phyloP scores from a whole-genome alignment of 192 early-diverging fungal species.

The Entomortierella beljakovae region DNA sequence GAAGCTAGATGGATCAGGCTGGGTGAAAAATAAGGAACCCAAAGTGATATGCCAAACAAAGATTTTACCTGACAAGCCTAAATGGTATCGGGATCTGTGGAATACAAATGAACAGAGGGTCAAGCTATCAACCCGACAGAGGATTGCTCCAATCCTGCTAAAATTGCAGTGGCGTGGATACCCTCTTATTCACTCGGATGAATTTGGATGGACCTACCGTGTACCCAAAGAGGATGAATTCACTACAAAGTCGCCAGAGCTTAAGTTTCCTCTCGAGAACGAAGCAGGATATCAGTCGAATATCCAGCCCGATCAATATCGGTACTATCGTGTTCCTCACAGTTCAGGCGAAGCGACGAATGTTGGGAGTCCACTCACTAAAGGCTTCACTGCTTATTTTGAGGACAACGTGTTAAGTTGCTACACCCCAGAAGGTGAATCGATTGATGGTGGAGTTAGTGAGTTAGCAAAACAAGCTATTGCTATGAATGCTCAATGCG shows the following conservation, averaged over 20 bases:
- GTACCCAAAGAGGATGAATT: slow-evolving; percentile 62
- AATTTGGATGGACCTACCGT: slow-evolving; percentile 86
- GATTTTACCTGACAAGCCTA: slow-evolving; percentile 68
- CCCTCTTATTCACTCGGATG: slow-evolving; percentile 77
- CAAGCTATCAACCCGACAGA: slow-evolving; percentile 76
- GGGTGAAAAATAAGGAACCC: slow-evolving; percentile 58
- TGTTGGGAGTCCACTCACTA: slow-evolving; percentile 89
- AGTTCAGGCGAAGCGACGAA: slow-evolving; percentile 82
- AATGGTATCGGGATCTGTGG: slow-evolving; percentile 90
- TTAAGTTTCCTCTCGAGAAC: slow-evolving; percentile 27
- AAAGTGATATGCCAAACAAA: slow-evolving; percentile 50
- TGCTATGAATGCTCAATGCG: slow-evolving; percentile 78
- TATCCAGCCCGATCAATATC: slow-evolving; percentile 55
- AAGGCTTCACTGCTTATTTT: slow-evolving; percentile 81
- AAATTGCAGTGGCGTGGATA: slow-evolving; percentile 84
- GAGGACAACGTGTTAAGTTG: slow-evolving; percentile 85
- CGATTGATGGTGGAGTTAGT: slow-evolving; percentile 4
- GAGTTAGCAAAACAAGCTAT: slow-evolving; percentile 81
- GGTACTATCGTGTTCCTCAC: slow-evolving; percentile 87
- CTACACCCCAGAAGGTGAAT: slow-evolving; percentile 55
- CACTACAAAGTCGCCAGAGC: slow-evolving; percentile 22
- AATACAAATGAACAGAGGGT: slow-evolving; percentile 65
- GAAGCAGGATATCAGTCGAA: slow-evolving; percentile 60
- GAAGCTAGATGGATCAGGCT: slow-evolving; percentile 23
- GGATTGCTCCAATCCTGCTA: slow-evolving; percentile 85